Base-by-base conservation (phyloP, 306 rosid species). In the Spatholobus suberectus region DNA sequence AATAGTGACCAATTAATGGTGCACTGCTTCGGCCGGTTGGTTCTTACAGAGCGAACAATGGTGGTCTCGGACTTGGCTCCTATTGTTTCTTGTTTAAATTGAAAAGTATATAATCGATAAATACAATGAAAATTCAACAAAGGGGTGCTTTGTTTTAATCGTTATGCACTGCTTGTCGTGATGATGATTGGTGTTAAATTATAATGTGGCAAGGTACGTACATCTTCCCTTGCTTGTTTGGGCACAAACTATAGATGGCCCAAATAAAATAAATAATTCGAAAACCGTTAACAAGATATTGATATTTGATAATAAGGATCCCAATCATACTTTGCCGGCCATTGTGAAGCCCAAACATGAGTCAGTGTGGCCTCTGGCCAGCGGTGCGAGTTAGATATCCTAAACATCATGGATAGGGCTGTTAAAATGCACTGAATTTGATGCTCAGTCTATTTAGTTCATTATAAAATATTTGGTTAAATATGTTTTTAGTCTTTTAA, bases 101-200 rank as follows among this genome's bases (percentile, higher is more conserved):
- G 3, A 13, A 40, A 52, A 14, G 15, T 29, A 41, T 55, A 23
- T n/a, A 9, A 17, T 15, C 49, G 35, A 18, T 29, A 14, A 26
- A 58, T 83, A 47, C 38, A 11, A 47, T 71, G 32, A 63, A n/a
- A n/a, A 35, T 40, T 63, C 46, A 11, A 41, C 66, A 18, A 44
- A 57, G 44, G 21, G 70, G 29, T 85, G 58, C 78, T 57, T 80
- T 11, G 87, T 15, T 74, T 69, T 75, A 35, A 68, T 80, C 84
- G 81, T 55, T 72, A 9, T 84, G 35, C 37, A 12, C 6, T 78
- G 79, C 54, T 44, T 67, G 17, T 35, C 59, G 58, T 51, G 23
- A n/a, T 52, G 29, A 52, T 52, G 26, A 20, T 20, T 55, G 32
- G 32, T 57, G 27, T 55, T n/a, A 55, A 27, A 55, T 20, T 18